These are phyloP conservation scores for Kluyveromyces dobzhanskii DNA, from an alignment of 805 yeast species.

Conservation along the genomic window DNA sequence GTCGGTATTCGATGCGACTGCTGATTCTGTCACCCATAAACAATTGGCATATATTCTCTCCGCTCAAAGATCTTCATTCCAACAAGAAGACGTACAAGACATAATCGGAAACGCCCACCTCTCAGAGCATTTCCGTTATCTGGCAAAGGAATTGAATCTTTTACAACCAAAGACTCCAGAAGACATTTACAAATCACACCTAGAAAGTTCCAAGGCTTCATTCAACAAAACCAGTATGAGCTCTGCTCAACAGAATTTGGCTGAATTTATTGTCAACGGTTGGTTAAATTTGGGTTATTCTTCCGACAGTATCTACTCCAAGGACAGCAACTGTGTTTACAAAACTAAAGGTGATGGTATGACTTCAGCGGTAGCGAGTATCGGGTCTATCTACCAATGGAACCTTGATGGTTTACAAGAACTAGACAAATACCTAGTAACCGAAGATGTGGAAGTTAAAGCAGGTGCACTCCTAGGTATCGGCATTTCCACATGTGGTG, in stretches of 20 bases:
- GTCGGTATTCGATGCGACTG: constrained; percentile 74
- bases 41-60: constrained; percentile 88
- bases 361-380: constrained; percentile 83
- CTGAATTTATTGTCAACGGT: constrained; percentile 88
- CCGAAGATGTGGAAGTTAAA: constrained; percentile 77
- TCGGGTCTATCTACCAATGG: constrained; percentile 91
- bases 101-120: constrained; percentile 73
- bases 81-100: constrained; percentile 69
- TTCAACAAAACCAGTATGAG: constrained; percentile 50
- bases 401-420: constrained; percentile 85
- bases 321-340: constrained; percentile 82
- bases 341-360: constrained; percentile 88
- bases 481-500: constrained; percentile 86
- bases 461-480: constrained; percentile 97
- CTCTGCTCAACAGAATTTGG: constrained; percentile 91
- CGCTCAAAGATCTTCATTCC: constrained; percentile 76
- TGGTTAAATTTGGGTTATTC: constrained; percentile 90
- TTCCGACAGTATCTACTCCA: constrained; percentile 68
- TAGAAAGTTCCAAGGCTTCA: constrained; percentile 60
- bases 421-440: constrained; percentile 80
- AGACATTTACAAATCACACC: constrained; percentile 85
- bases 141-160: constrained; percentile 80
- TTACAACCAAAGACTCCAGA: constrained; percentile 89
- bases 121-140: constrained; percentile 69
- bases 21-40: constrained; percentile 66